phyloP scores from a whole-genome alignment of 83 land plant genomes.

The Thuja plicata region DNA sequence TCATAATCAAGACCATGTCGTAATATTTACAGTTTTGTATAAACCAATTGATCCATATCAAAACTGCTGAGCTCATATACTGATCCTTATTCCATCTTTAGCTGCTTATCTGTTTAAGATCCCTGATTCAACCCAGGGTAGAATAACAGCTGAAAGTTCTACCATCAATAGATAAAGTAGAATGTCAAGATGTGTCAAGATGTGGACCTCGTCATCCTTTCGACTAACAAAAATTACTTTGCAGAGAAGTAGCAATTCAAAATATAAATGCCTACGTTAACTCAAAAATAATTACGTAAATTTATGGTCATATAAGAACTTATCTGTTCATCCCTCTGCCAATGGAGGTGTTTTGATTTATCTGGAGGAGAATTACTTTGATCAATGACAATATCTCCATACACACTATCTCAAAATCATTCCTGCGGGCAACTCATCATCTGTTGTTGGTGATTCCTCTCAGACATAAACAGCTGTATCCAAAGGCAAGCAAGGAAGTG shows the following conservation, averaged over 20 bases:
- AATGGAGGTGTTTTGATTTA: not conserved
- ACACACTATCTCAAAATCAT: not conserved
- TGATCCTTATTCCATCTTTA: not conserved
- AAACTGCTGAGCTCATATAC: not conserved
- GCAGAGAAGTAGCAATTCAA: not conserved
- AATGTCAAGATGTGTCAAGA: not conserved
- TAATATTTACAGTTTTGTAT: no score
- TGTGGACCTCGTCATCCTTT: not conserved
- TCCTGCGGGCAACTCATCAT: not conserved
- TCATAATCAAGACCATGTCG: no score
- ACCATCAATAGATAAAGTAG: no score
- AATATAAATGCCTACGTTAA: not conserved
- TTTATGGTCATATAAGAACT: not conserved
- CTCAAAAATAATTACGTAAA: not conserved
- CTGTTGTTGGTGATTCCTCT: not conserved
- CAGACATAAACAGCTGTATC: not conserved
- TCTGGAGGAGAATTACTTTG: not conserved
- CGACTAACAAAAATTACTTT: not conserved
- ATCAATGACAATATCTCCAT: not conserved
- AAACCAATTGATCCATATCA: not conserved
- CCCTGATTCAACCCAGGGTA: not conserved
- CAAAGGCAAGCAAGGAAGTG: not conserved
- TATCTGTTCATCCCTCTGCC: not conserved
- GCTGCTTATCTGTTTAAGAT: not conserved
- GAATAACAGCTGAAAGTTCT: not conserved